Percentiles rank a stretch among this genome's conserved stretches.
These are phyloP conservation scores for Gyrodon lividus DNA, from an alignment of 768 basidiomycete genomes.

Conservation along the genomic window DNA sequence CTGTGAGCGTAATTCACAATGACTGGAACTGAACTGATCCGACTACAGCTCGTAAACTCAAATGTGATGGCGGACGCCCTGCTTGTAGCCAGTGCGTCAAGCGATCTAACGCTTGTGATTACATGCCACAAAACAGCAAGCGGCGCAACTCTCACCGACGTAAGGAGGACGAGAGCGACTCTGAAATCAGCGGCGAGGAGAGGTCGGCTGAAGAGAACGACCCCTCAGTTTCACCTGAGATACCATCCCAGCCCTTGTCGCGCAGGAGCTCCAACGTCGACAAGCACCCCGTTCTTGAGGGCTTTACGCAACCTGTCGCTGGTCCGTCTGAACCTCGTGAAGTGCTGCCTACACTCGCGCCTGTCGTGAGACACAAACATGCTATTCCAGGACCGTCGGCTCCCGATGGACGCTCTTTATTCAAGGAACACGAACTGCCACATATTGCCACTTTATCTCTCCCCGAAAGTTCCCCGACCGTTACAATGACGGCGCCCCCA, in stretches of 20 bases:
- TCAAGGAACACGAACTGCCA: constrained; percentile 64
- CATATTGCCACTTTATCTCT: constrained; percentile 70
- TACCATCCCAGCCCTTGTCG: constrained; percentile 33
- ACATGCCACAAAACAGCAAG: constrained; percentile 70
- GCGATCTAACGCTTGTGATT: constrained; percentile 76
- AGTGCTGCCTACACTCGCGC: constrained; percentile 36
- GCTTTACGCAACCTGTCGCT: constrained; percentile 29
- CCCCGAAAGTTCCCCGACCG: constrained; percentile 53
- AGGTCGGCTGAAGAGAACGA: constrained; percentile 49
- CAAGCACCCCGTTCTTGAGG: constrained; percentile 34
- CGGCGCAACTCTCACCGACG: constrained; percentile 65
- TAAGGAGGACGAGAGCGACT: constrained; percentile 55
- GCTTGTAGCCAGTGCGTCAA: constrained; percentile 82
- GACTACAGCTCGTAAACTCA: constrained; percentile 73
- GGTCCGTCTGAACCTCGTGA: constrained; percentile 47
- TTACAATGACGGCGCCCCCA: constrained; percentile 60
- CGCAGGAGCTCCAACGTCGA: constrained; percentile 37
- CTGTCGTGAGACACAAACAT: constrained; percentile 33
- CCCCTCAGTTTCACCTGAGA: constrained; percentile 59
- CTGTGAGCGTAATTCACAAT: constrained; percentile 42
- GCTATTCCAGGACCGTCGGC: constrained; percentile 18
- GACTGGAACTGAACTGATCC: constrained; percentile 18
- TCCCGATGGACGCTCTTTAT: constrained; percentile 43
- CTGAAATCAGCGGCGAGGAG: constrained; percentile 66
- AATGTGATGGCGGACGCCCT: constrained; percentile 84